Base-by-base conservation (phyloP, 2,329 filamentous ascomycete genomes). In the Graphilbum fragrans region DNA sequence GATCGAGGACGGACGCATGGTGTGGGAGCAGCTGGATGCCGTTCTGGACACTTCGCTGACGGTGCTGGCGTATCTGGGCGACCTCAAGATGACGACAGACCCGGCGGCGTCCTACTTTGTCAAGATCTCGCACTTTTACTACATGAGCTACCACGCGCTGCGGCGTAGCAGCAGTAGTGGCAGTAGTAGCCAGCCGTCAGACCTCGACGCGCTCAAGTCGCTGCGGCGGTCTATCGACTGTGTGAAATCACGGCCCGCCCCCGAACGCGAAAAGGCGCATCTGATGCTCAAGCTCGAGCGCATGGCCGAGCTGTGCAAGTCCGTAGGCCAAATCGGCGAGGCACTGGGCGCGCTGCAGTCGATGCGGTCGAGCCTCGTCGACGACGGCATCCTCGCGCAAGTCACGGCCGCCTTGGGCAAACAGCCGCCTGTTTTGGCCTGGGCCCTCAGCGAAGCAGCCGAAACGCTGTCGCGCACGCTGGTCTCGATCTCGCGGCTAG, bases 81-180 rank as follows among this genome's bases (percentile, higher is more conserved):
- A 69, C 19, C 36, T 46, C 40, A 44, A 53, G n/a, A 54, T 50
- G 39, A 44, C 52, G 7, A 39, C 49, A 17, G 59, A 59, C 21
- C 41, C 47, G 1, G 42, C 47, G 1, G 39, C 45, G 3, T 53
- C 62, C 2, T 75, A 77, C 48, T 65, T 74, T 43, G 69, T 81
- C 46, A 83, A 79, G 50, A 72, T 86, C 21, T 86, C 82, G 0
- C 80, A 82, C 50, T 66, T 83, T 3, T 85, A 85, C 54, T 86
- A 80, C 54, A 65, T 75, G n/a, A 66, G 74, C 37, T 76, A 77
- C 52, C 59, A 72, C 17, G 63, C 67, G 35, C 54, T 74, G 45
- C 60, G 66, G 14, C 72, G 71, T 61, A n/a, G n/a, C 36, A 22
- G 7, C 19, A 10, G 9, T 8, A n/a, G 7, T n/a, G n/a, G n/a